Conservation (phyloP, 2,329 filamentous ascomycete species). For the Periconia digitata region DNA sequence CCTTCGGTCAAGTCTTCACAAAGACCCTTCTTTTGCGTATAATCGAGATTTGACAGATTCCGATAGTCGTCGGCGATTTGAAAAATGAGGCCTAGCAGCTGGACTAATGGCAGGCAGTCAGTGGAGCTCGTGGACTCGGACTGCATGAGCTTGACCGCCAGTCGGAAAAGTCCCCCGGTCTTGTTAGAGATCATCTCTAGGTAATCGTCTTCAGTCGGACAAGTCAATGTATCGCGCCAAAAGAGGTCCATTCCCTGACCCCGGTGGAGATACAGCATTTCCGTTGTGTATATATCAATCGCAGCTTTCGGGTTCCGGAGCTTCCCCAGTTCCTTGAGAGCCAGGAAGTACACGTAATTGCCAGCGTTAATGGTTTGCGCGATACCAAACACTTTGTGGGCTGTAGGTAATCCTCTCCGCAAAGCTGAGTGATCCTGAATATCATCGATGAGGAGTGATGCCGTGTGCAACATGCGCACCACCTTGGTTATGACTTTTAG, state of each 20-base stretch:
- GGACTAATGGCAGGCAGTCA: not conserved
- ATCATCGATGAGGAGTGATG: constrained; percentile 66
- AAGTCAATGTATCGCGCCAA: constrained; percentile 79
- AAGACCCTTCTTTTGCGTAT: constrained; percentile 82
- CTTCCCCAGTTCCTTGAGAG: constrained; percentile 67
- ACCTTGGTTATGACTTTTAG: constrained; percentile 73
- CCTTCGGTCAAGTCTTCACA: constrained; percentile 93
- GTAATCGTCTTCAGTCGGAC: constrained; percentile 80
- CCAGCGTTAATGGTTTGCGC: constrained; percentile 84
- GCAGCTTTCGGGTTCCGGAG: constrained; percentile 53
- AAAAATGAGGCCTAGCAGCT: constrained; percentile 74
- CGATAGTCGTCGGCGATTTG: constrained; percentile 89
- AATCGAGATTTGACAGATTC: constrained; percentile 64
- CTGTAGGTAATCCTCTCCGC: constrained; percentile 73
- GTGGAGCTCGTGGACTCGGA: not conserved
- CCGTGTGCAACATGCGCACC: constrained; percentile 78
- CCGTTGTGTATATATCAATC: constrained; percentile 71
- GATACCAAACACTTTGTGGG: constrained; percentile 77
- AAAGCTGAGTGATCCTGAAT: constrained; percentile 63
- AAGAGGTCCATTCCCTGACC: constrained; percentile 86
- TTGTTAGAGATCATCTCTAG: constrained; percentile 86
- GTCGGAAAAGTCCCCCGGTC: constrained; percentile 78
- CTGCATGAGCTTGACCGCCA: constrained; percentile 76
- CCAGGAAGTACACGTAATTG: constrained; percentile 81
- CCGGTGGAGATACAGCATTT: constrained; percentile 76